A percentile compares a stretch with the other conserved stretches of the same genome.
phyloP scores from a whole-genome alignment of 495 filamentous ascomycete genomes.

The Podospora anserina region DNA sequence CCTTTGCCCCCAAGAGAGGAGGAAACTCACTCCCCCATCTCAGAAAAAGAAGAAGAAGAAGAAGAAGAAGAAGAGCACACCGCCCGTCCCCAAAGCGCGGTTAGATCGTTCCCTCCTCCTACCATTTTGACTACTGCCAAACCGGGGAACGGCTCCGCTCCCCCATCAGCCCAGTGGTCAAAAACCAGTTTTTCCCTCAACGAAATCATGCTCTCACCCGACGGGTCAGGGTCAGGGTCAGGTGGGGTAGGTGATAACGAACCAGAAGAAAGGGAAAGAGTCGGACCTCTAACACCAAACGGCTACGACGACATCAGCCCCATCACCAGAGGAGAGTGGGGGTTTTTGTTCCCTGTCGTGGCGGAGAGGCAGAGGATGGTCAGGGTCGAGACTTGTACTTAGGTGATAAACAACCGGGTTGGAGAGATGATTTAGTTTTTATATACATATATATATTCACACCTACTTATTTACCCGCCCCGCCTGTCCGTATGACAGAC shows the following conservation, averaged over 20 bases:
- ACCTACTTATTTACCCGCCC: too few relatives aligned
- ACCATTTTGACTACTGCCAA: conserved; percentile 9
- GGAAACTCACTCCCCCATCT: neutral
- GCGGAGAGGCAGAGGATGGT: conserved; percentile 28
- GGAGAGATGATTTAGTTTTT: too few relatives aligned
- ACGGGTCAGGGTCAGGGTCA: neutral
- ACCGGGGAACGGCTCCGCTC: neutral
- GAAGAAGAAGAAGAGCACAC: conserved; percentile 39
- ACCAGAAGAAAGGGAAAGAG: neutral
- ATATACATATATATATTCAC: too few relatives aligned
- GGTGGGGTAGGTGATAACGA: neutral
- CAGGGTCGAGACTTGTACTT: conserved; percentile 35
- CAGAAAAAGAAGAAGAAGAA: conserved; percentile 11
- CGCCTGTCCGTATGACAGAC: too few relatives aligned
- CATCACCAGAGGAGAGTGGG: conserved; percentile 54
- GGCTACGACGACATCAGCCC: conserved; percentile 54
- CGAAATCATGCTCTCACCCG: conserved; percentile 2
- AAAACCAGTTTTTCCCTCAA: conserved; percentile 34
- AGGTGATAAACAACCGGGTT: too few relatives aligned
- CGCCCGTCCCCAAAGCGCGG: conserved; percentile 33
- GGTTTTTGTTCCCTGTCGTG: conserved; percentile 41
- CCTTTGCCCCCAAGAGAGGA: neutral
- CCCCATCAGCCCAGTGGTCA: conserved; percentile 21
- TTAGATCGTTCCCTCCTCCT: conserved; percentile 11
- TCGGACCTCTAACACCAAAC: conserved; percentile 51